Conservation (phyloP, 306 rosid genomes). For the Dicorynia guianensis region DNA sequence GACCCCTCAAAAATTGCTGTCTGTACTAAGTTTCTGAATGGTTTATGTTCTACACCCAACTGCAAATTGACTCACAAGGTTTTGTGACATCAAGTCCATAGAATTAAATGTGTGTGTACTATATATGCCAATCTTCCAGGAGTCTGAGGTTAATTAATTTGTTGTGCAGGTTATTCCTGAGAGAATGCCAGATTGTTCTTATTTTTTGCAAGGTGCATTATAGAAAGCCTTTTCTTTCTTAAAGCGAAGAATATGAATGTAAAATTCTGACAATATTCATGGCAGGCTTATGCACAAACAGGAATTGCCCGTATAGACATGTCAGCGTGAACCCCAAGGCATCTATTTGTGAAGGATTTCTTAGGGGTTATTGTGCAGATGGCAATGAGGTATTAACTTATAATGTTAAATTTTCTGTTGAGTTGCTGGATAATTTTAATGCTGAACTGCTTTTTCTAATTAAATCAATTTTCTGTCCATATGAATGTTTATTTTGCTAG, state of each 20-base stretch:
- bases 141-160: conserved; percentile 41
- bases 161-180: conserved; percentile 87
- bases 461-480: conserved; percentile 8
- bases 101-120: conserved; percentile 44
- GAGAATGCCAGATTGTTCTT: conserved; percentile 97
- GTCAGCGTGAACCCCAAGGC: conserved; percentile 94
- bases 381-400: conserved; percentile 82
- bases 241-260: conserved; percentile 35
- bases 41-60: conserved; percentile 80
- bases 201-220: conserved; percentile 82
- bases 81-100: conserved; percentile 43
- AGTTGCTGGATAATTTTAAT: conserved; percentile 17
- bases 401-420: conserved; percentile 10
- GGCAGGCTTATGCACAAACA: conserved; percentile 91
- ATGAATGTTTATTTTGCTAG: background rate
- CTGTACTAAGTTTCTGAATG: conserved; percentile 94
- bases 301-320: conserved; percentile 87
- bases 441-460: conserved; percentile 16
- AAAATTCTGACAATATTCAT: conserved; percentile 59
- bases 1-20: conserved; percentile 96
- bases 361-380: conserved; percentile 87
- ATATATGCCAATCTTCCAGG: conserved; percentile 35
- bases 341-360: conserved; percentile 87
- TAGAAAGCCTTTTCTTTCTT: conserved; percentile 20
- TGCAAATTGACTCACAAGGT: conserved; percentile 99